phyloP scores from a whole-genome alignment of 345 rosid species.

The Gossypium herbaceum region DNA sequence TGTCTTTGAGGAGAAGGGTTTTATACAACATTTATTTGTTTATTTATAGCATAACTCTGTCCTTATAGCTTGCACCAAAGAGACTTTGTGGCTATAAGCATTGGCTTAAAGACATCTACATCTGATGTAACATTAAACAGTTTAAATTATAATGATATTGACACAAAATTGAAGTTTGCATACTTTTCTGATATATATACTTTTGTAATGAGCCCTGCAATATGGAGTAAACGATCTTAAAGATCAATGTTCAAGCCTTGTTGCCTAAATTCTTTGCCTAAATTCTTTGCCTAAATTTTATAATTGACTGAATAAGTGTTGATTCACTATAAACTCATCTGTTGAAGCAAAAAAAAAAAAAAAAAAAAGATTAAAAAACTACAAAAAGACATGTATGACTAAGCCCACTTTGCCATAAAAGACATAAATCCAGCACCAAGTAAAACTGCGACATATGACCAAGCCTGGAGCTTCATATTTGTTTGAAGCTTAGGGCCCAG shows the following conservation, averaged over 20 bases:
- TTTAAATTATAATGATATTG: background rate
- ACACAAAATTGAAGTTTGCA: constrained; percentile 9
- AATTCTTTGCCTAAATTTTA: background rate
- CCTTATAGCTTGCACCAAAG: background rate
- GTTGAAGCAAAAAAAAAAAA: background rate
- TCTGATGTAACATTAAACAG: constrained; percentile 1
- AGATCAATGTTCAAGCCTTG: background rate
- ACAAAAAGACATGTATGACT: background rate
- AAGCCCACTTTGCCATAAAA: constrained; percentile 76
- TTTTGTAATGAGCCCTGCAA: background rate
- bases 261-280: background rate
- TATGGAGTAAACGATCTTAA: background rate
- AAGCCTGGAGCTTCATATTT: constrained; percentile 57
- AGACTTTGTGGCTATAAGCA: background rate
- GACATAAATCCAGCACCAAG: constrained; percentile 75
- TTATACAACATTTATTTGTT: background rate
- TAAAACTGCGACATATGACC: constrained; percentile 48
- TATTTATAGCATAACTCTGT: background rate
- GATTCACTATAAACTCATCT: background rate
- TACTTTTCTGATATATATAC: background rate
- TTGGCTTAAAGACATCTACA: constrained; percentile 5
- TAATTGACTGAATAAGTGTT: background rate
- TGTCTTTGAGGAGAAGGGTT: background rate
- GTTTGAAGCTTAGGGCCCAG: constrained; percentile 67
- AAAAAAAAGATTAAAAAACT: no score